These are phyloP conservation scores for Penicillium waksmanii DNA, from an alignment of 495 filamentous ascomycete species.

Conservation along the genomic window DNA sequence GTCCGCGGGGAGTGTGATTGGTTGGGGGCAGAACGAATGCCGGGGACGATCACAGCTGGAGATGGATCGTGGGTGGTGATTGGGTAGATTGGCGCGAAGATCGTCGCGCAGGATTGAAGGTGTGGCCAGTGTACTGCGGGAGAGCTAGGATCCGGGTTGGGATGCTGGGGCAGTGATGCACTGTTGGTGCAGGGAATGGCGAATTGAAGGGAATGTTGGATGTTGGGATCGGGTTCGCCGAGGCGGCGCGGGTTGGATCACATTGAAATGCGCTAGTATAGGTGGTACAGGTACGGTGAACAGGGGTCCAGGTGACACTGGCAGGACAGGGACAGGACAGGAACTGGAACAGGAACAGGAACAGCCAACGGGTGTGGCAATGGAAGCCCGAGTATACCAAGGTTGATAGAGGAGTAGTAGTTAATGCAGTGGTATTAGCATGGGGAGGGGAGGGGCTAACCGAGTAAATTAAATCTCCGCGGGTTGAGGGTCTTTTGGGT, in stretches of 20 bases:
- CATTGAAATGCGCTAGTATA: neutral
- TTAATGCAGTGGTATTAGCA: too few species aligned
- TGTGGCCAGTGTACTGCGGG: conserved; percentile 10
- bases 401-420: too few species aligned
- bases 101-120: conserved; percentile 4
- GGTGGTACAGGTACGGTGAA: neutral
- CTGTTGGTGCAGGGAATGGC: neutral
- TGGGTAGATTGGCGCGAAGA: conserved; percentile 28
- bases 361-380: too few species aligned
- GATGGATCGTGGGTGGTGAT: conserved; percentile 16
- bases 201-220: neutral
- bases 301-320: neutral
- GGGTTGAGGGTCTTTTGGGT: too few species aligned
- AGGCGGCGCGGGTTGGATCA: neutral
- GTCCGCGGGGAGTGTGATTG: conserved; percentile 22
- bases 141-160: neutral
- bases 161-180: neutral
- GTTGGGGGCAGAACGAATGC: conserved; percentile 22
- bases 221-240: neutral
- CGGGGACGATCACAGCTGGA: conserved; percentile 27
- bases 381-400: too few species aligned
- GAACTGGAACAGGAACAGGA: too few species aligned
- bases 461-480: too few species aligned
- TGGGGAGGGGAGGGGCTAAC: too few species aligned
- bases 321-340: too few species aligned